phyloP scores from a whole-genome alignment of 1,284 basidiomycete species.

The Retiboletus flavoniger region DNA sequence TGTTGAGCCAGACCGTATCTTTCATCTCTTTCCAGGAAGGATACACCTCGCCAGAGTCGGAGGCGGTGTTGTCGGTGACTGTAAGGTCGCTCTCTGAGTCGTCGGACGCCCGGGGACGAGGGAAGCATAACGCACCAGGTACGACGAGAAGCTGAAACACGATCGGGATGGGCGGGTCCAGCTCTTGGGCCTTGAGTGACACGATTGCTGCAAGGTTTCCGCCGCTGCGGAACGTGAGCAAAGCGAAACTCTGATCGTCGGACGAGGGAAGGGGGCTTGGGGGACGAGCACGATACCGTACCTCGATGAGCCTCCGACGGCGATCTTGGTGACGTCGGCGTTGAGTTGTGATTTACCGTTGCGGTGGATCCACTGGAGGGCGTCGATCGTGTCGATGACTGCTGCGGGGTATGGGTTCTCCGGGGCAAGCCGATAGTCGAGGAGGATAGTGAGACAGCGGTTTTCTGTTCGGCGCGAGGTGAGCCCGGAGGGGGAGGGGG shows the following conservation, averaged over 20 bases:
- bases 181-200: slow-evolving; percentile 58
- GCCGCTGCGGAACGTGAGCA: slow-evolving; percentile 45
- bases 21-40: slow-evolving; percentile 59
- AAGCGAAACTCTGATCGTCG: no score
- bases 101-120: not conserved
- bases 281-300: slow-evolving; percentile 22
- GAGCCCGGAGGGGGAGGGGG: not conserved
- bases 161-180: slow-evolving; percentile 52
- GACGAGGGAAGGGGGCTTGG: no score
- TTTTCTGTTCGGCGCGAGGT: slow-evolving; percentile 22
- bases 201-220: slow-evolving; percentile 70
- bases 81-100: not conserved
- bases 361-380: slow-evolving; percentile 60
- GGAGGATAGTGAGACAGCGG: slow-evolving; percentile 54
- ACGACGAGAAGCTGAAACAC: slow-evolving; percentile 66
- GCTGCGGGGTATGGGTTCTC: slow-evolving; percentile 74
- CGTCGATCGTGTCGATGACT: slow-evolving; percentile 68
- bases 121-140: slow-evolving; percentile 36
- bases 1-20: slow-evolving; percentile 58
- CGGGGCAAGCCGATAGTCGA: slow-evolving; percentile 75
- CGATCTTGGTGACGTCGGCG: slow-evolving; percentile 45
- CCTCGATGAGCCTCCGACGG: slow-evolving; percentile 72
- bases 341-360: slow-evolving; percentile 42
- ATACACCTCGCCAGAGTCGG: slow-evolving; percentile 39
- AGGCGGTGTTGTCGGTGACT: slow-evolving; percentile 65